Conservation (phyloP, 495 filamentous ascomycete species). For the Copromyces sp. region DNA sequence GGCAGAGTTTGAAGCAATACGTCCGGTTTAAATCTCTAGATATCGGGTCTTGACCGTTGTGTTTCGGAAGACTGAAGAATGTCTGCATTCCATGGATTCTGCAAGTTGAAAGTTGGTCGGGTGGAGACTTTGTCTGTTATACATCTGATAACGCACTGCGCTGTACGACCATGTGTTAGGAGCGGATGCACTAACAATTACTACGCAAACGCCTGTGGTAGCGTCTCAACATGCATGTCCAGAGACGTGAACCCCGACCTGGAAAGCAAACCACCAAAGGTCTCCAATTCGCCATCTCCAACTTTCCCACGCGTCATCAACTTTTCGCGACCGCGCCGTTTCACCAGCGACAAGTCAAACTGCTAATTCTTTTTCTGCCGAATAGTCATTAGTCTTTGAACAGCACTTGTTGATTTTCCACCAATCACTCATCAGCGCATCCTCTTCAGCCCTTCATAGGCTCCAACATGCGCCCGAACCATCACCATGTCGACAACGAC, state of each 20-base stretch:
- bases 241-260: neutral
- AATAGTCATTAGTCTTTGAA: neutral
- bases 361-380: neutral
- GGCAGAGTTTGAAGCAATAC: neutral
- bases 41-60: neutral
- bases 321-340: neutral
- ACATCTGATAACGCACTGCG: neutral
- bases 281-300: neutral
- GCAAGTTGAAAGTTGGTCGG: neutral
- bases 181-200: neutral
- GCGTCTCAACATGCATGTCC: neutral
- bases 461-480: neutral
- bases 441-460: neutral
- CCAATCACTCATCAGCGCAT: neutral
- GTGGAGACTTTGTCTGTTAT: neutral
- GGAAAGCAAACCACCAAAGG: neutral
- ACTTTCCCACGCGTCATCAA: neutral
- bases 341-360: neutral
- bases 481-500: neutral
- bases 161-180: neutral
- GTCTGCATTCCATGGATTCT: neutral
- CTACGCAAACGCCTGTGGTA: neutral
- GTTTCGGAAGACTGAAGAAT: neutral
- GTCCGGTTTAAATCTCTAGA: neutral
- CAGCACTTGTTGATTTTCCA: neutral